Base-by-base conservation (phyloP, 345 rosid genomes). In the Anastatica hierochuntica region DNA sequence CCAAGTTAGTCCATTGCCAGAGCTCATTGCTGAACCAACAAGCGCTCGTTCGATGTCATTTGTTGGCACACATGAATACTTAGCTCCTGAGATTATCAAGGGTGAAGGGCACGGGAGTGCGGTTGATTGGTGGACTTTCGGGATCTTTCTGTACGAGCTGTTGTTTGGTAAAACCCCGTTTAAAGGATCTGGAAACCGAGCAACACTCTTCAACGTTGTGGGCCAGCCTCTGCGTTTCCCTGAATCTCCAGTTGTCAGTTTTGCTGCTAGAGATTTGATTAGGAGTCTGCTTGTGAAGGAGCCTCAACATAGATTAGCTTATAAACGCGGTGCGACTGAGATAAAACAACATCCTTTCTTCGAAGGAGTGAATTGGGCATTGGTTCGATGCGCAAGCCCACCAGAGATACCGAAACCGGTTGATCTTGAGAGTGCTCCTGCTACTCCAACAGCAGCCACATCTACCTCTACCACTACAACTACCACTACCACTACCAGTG, bases 51-150 rank as follows among this genome's bases (percentile, higher is more conserved):
- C 95, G 0, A 83, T 86, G 95, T 86, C 95, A 1, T 86, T 83
- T 45, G 95, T 86, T 7, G 95, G 95, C 48, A 86, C 95, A 20
- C 95, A 85, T 5, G 95, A 85, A 76, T 85, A 84, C 73, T 62
- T 84, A 60, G 94, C 90, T n/a, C 95, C 95, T 2, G 90, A 85
- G 68, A 85, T 79, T 30, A 83, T 83, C 67, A 83, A 83, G 61
- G 90, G 89, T 24, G 94, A 83, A 74, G 89, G 89, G 40, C 95
- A 81, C 51, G 95, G 92, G 37, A 83, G 92, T 37, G 94, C 92
- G 6, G 92, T 86, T 40, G 89, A 83, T 56, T 86, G 95, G 94
- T 87, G 95, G 94, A 87, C 94, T 15, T 83, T 81, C 17, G 95
- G 95, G 46, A 86, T 81, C 53, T 83, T 87, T 66, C 72, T 83